These are phyloP conservation scores for Debaryomycetaceae sp. DNA, from an alignment of 1,139 yeast species.

Conservation along the genomic window DNA sequence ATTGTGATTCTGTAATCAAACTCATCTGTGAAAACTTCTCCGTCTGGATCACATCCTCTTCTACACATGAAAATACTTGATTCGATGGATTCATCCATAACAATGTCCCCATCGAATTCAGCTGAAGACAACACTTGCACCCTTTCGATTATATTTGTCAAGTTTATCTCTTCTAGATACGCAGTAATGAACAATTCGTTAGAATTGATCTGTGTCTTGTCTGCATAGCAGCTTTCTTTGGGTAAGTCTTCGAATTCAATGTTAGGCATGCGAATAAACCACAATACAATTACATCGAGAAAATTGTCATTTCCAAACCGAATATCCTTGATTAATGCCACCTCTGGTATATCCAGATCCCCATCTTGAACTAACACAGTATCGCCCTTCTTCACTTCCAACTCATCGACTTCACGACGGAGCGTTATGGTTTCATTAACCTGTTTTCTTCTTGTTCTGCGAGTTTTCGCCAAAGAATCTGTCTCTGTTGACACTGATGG, in stretches of 20 bases:
- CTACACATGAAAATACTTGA: constrained; percentile 32
- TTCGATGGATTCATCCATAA: constrained; percentile 28
- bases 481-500: constrained; percentile 1
- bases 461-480: constrained; percentile 9
- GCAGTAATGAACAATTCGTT: constrained; percentile 46
- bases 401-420: constrained; percentile 30
- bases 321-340: constrained; percentile 43
- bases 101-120: constrained; percentile 20
- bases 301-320: constrained; percentile 35
- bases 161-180: constrained; percentile 27
- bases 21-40: constrained; percentile 26
- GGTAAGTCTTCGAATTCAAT: constrained; percentile 18
- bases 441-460: constrained; percentile 15
- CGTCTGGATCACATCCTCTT: constrained; percentile 35
- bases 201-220: constrained; percentile 7
- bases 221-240: constrained; percentile 7
- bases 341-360: constrained; percentile 15
- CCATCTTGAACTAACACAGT: constrained; percentile 25
- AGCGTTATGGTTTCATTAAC: constrained; percentile 18
- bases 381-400: constrained; percentile 41
- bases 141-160: constrained; percentile 26
- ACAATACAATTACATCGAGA: constrained; percentile 34
- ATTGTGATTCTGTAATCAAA: constrained; percentile 34
- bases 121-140: constrained; percentile 31
- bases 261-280: constrained; percentile 30